phyloP scores from a whole-genome alignment of 805 yeast species.

The Blastobotrys muscicola region DNA sequence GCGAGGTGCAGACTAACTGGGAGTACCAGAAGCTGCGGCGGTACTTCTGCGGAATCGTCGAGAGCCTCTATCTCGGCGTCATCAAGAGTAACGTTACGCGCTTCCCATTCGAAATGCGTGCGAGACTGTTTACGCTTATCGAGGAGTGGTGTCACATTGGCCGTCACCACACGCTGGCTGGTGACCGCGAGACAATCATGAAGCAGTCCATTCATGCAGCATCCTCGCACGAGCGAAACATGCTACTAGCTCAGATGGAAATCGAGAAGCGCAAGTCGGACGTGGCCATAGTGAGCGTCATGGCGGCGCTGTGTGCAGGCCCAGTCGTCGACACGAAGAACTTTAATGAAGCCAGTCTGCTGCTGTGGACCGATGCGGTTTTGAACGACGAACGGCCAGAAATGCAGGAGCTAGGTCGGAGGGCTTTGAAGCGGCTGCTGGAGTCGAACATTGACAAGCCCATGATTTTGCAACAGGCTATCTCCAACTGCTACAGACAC shows the following conservation, averaged over 20 bases:
- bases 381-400: constrained; percentile 47
- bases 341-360: constrained; percentile 59
- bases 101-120: constrained; percentile 81
- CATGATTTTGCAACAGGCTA: constrained; percentile 46
- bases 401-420: constrained; percentile 52
- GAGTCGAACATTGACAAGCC: constrained; percentile 46
- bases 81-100: constrained; percentile 35
- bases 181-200: constrained; percentile 61
- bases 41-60: constrained; percentile 75
- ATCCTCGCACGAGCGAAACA: constrained; percentile 29
- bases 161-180: constrained; percentile 46
- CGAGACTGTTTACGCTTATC: constrained; percentile 69
- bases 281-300: constrained; percentile 63
- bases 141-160: constrained; percentile 97
- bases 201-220: constrained; percentile 26
- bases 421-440: constrained; percentile 63
- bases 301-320: constrained; percentile 78
- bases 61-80: constrained; percentile 38
- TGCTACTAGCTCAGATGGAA: constrained; percentile 63
- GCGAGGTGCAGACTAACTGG: constrained; percentile 51
- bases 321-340: constrained; percentile 35
- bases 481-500: constrained; percentile 57
- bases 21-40: constrained; percentile 70
- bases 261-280: constrained; percentile 66
- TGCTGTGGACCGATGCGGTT: constrained; percentile 75